Conservation (phyloP, 352 stramenopile species). For the Phytophthora hybrid region DNA sequence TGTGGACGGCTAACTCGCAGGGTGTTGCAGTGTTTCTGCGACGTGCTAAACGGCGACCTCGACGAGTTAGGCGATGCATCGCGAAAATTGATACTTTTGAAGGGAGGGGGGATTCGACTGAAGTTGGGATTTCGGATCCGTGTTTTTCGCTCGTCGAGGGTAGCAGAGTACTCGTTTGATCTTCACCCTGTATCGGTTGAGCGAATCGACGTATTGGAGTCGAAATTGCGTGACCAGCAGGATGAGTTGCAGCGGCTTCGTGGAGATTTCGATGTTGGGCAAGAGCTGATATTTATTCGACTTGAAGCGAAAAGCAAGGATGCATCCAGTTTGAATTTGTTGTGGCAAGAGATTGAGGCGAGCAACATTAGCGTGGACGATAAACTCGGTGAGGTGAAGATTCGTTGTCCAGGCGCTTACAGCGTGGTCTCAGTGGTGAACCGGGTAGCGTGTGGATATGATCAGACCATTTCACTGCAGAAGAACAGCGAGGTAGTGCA, state of each 20-base stretch:
- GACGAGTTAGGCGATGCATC: constrained; percentile 6
- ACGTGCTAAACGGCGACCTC: constrained; percentile 15
- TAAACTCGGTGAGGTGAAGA: not conserved
- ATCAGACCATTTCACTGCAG: not conserved
- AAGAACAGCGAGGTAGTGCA: not conserved
- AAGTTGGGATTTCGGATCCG: constrained; percentile 14
- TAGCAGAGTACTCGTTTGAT: constrained; percentile 25
- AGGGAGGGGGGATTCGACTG: constrained; percentile 2
- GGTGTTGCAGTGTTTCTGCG: constrained; percentile 28
- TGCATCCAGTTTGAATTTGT: not conserved
- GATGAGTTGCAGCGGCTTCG: constrained; percentile 6
- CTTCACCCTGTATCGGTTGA: constrained; percentile 27
- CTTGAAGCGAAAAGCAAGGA: not conserved
- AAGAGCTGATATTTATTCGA: not conserved
- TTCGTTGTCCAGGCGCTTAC: not conserved
- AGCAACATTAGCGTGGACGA: not conserved
- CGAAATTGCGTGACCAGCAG: constrained; percentile 21
- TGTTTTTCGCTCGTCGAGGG: constrained; percentile 6
- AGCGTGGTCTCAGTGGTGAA: not conserved
- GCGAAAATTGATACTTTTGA: constrained; percentile 5
- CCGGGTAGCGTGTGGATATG: not conserved
- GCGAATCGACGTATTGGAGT: constrained; percentile 27
- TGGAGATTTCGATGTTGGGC: not conserved
- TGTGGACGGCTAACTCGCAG: not conserved
- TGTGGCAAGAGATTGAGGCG: not conserved